These are phyloP conservation scores for Umbelopsis isabellina DNA, from an alignment of 192 early-diverging fungal genomes.

Conservation along the genomic window DNA sequence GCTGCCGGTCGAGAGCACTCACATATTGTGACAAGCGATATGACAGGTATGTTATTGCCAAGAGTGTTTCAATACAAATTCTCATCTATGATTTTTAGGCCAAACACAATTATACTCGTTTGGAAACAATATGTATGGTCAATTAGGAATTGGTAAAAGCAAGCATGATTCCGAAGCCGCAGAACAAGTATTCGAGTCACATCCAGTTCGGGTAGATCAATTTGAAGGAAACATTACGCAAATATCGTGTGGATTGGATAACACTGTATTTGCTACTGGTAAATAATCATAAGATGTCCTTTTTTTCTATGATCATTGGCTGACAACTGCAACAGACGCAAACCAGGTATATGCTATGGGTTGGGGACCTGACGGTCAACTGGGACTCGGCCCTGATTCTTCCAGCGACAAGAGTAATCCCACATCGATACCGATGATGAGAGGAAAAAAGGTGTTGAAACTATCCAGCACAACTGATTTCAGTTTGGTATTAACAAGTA, in stretches of 20 bases:
- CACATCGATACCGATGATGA: constrained; percentile 48
- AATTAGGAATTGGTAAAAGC: constrained; percentile 57
- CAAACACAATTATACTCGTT: constrained; percentile 48
- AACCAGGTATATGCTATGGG: constrained; percentile 69
- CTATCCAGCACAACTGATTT: constrained; percentile 71
- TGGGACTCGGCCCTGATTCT: constrained; percentile 57
- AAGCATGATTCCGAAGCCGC: constrained; percentile 32
- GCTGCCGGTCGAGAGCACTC: constrained; percentile 73
- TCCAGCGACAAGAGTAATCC: constrained; percentile 48
- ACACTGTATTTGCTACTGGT: constrained; percentile 65
- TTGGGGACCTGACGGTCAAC: constrained; percentile 79
- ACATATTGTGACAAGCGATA: constrained; percentile 48
- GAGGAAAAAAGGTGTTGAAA: constrained; percentile 43
- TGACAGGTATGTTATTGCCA: background rate
- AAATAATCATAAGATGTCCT: background rate
- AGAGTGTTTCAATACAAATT: background rate
- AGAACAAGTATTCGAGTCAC: constrained; percentile 28
- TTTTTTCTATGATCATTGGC: too few species aligned
- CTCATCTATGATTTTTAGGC: background rate
- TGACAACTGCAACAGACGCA: constrained; percentile 24
- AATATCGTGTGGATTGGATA: constrained; percentile 71
- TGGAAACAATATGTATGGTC: constrained; percentile 72
- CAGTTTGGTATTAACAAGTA: constrained; percentile 58
- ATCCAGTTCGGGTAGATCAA: constrained; percentile 28
- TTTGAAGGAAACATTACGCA: constrained; percentile 45